These are phyloP conservation scores for Epichloe uncinata DNA, from an alignment of 2,329 filamentous ascomycete genomes.

Conservation along the genomic window DNA sequence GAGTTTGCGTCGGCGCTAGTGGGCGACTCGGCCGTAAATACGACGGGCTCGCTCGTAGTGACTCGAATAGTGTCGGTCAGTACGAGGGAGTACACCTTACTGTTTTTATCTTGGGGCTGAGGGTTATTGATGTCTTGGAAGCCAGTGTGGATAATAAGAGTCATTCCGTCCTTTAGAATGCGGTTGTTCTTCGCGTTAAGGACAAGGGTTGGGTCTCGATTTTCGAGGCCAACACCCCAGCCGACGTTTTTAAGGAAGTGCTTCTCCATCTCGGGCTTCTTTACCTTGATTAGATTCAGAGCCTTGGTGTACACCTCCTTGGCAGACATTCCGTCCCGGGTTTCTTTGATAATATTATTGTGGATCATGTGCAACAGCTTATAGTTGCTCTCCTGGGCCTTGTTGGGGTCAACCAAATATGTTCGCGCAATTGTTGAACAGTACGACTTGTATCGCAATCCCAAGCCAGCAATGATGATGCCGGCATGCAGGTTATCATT, in stretches of 20 bases:
- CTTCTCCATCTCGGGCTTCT: constrained; percentile 91
- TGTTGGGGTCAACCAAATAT: constrained; percentile 94
- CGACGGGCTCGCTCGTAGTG: constrained; percentile 59
- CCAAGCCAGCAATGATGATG: constrained; percentile 85
- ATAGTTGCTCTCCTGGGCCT: constrained; percentile 88
- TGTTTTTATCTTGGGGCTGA: constrained; percentile 77
- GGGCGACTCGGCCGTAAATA: constrained; percentile 89
- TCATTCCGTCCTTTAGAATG: constrained; percentile 91
- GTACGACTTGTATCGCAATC: constrained; percentile 91
- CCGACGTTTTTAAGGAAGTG: constrained; percentile 90
- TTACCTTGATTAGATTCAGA: constrained; percentile 62
- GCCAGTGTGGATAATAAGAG: constrained; percentile 77
- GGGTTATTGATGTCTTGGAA: constrained; percentile 83
- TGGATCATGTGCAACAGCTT: constrained; percentile 76
- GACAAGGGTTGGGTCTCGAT: constrained; percentile 67
- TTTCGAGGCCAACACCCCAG: constrained; percentile 85
- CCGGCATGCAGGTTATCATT: constrained; percentile 76
- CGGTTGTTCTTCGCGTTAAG: constrained; percentile 79
- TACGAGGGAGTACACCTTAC: constrained; percentile 78
- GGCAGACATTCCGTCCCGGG: constrained; percentile 70
- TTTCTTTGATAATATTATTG: constrained; percentile 78
- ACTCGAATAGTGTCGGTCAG: constrained; percentile 91
- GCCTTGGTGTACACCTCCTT: constrained; percentile 93
- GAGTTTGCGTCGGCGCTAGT: constrained; percentile 88
- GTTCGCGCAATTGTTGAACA: constrained; percentile 85